A percentile compares a stretch with the other conserved stretches of the same genome.
These are phyloP conservation scores for Solanum dulcamara DNA, from an alignment of 257 asterid genomes.

Conservation along the genomic window DNA sequence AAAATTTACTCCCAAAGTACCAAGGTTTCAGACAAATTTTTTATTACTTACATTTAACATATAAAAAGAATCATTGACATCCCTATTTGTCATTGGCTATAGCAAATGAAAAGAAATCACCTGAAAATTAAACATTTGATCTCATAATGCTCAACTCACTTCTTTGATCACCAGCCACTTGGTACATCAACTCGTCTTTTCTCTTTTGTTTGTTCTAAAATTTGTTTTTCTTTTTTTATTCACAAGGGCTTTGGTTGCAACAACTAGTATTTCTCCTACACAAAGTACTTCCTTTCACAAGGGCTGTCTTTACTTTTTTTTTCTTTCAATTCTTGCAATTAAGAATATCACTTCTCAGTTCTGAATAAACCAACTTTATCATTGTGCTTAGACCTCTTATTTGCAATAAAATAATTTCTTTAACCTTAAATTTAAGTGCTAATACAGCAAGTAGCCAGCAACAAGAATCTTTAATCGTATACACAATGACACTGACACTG, in stretches of 20 bases:
- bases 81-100: too few relatives aligned
- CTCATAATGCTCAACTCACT: too few relatives aligned
- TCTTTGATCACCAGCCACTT: too few relatives aligned
- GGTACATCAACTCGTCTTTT: too few relatives aligned
- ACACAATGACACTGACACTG: neutral
- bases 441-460: neutral
- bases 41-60: too few relatives aligned
- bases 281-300: neutral
- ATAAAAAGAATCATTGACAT: too few relatives aligned
- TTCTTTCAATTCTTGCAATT: neutral
- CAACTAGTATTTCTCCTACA: neutral
- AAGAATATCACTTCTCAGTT: neutral
- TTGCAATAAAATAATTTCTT: neutral
- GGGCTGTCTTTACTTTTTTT: neutral
- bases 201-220: too few relatives aligned
- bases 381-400: neutral
- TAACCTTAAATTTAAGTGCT: neutral
- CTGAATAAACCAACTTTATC: neutral
- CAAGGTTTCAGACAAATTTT: too few relatives aligned
- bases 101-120: too few relatives aligned
- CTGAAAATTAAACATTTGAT: too few relatives aligned
- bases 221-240: neutral
- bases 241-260: neutral
- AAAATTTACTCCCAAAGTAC: too few relatives aligned
- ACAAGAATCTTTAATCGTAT: neutral